Evolutionary conservation across 805 yeast genomes (phyloP), one percentile per base, ranked within the genome.

Genomic region (Ogataea ramenticola): DNA sequence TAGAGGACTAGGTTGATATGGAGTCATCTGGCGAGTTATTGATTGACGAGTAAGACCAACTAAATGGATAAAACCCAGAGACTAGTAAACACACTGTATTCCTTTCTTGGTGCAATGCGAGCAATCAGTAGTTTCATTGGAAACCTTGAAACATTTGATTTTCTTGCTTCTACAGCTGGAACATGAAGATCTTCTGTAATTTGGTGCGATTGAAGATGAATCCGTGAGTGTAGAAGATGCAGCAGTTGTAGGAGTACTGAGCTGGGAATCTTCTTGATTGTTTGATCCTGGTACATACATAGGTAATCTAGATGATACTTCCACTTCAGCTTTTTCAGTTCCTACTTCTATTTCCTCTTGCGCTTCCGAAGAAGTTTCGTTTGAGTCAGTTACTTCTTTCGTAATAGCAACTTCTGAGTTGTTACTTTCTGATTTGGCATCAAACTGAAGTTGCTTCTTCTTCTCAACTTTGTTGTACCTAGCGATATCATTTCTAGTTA

Each of bases 401-500:
- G n/a, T n/a, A n/a, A n/a, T n/a, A n/a, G n/a, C n/a, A n/a, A n/a
- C n/a, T n/a, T n/a, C n/a, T n/a, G n/a, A n/a, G n/a, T n/a, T n/a
- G n/a, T 24, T 24, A 6, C 10, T 24, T 24, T 24, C 27, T 24
- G 27, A 24, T 10, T 24, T 24, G 27, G 6, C 15, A 17, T 34
- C 24, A 17, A 24, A 34, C 14, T 26, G 19, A 8, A 19, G 6
- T n/a, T n/a, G n/a, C 19, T 26, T 34, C 42, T 45, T 31, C 41
- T 50, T 60, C 44, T 60, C 63, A 34, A 56, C 51, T 49, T 61
- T 62, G 47, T 67, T 64, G 47, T 58, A 66, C 41, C 61, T 64
- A 42, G 65, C 58, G 14, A 77, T 75, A 53, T 79, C 86, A 49
- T 76, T 78, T 56, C 80, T 76, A 8, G 85, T 80, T 55, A 77